A percentile compares a stretch with the other conserved stretches of the same genome.
These are phyloP conservation scores for Suillus subalutaceus DNA, from an alignment of 768 basidiomycete species.

Conservation along the genomic window DNA sequence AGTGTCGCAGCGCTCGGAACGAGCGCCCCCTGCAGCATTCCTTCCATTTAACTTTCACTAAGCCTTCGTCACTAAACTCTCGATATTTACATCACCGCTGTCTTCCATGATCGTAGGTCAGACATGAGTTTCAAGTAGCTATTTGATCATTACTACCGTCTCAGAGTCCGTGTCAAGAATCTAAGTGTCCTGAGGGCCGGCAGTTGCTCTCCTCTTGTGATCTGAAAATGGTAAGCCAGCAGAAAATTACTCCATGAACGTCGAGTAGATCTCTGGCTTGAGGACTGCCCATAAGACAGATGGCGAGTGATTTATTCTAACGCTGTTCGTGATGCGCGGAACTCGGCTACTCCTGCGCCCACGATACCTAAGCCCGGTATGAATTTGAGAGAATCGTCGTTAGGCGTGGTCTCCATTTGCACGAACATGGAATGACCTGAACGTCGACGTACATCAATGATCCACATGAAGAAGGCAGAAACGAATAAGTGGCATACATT, in stretches of 20 bases:
- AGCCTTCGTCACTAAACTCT: constrained; percentile 81
- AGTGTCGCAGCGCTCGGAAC: constrained; percentile 86
- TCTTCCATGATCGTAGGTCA: constrained; percentile 98
- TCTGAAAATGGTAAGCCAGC: constrained; percentile 62
- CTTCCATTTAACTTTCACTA: constrained; percentile 89
- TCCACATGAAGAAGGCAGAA: background rate
- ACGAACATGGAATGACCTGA: constrained; percentile 93
- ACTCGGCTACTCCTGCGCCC: constrained; percentile 88
- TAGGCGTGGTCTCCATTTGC: constrained; percentile 96
- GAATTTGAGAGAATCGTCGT: constrained; percentile 96
- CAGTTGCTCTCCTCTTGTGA: constrained; percentile 79
- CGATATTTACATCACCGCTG: constrained; percentile 95
- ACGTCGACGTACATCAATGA: background rate
- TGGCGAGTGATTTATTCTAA: constrained; percentile 89
- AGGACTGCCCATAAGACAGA: constrained; percentile 91
- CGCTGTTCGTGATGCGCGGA: constrained; percentile 85
- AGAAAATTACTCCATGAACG: constrained; percentile 96
- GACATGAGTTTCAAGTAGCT: constrained; percentile 91
- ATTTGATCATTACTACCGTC: constrained; percentile 98
- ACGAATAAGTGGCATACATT: constrained; percentile 33
- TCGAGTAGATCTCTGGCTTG: constrained; percentile 95
- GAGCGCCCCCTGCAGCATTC: constrained; percentile 93
- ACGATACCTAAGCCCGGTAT: constrained; percentile 92
- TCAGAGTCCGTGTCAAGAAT: constrained; percentile 95
- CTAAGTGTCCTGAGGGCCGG: constrained; percentile 89